Evolutionary conservation across 441 rosid genomes (phyloP).

Genomic region (Populus hybrid): DNA sequence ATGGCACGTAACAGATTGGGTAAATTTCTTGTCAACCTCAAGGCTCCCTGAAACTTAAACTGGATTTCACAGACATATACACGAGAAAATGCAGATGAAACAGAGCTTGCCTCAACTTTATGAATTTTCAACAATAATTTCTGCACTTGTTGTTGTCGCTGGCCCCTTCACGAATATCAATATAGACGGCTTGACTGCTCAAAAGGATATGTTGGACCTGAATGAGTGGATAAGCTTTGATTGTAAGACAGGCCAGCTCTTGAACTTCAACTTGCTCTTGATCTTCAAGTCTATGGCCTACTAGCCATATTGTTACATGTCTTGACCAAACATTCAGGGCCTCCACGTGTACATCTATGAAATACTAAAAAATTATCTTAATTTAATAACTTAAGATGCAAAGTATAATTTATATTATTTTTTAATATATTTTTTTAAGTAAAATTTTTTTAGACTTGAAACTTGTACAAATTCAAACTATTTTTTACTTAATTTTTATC

Average conservation of each 20-base stretch:
- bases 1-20: neutral
- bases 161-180: neutral
- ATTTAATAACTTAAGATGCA: too few species aligned
- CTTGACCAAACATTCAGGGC: neutral
- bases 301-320: neutral
- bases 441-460: fast-evolving
- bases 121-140: neutral
- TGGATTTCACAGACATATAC: neutral
- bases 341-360: neutral
- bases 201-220: neutral
- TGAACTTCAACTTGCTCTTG: neutral
- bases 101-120: neutral
- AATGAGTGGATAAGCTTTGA: neutral
- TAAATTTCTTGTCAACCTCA: neutral
- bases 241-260: too few species aligned
- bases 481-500: too few species aligned
- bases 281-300: neutral
- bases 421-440: fast-evolving
- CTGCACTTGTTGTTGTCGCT: neutral
- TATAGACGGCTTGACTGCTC: neutral
- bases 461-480: fast-evolving
- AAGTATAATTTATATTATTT: too few species aligned
- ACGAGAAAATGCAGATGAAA: neutral
- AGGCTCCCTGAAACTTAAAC: neutral
- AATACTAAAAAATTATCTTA: too few species aligned